Evolutionary conservation across 768 basidiomycete species (phyloP).

Genomic region (Rhizopogon vulgaris): DNA sequence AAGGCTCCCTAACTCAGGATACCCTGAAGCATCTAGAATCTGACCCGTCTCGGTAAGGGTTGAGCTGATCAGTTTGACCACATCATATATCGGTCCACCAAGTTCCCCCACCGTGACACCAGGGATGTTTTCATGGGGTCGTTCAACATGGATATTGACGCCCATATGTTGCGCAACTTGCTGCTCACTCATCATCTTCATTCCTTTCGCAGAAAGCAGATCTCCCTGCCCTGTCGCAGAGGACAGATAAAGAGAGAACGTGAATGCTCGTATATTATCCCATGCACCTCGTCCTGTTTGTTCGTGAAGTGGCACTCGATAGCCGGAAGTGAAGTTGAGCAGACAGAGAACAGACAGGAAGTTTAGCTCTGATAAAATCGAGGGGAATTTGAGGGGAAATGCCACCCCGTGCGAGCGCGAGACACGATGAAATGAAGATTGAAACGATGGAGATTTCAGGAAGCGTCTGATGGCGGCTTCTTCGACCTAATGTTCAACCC

Average conservation of each 20-base stretch:
- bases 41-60: slow-evolving; percentile 70
- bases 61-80: slow-evolving; percentile 60
- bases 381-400: slow-evolving; percentile 76
- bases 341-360: slow-evolving; percentile 71
- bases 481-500: slow-evolving; percentile 41
- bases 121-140: slow-evolving; percentile 58
- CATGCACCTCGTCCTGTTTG: slow-evolving; percentile 77
- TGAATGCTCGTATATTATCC: slow-evolving; percentile 73
- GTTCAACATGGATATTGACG: slow-evolving; percentile 64
- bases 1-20: slow-evolving; percentile 68
- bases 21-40: slow-evolving; percentile 52
- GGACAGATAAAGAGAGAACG: slow-evolving; percentile 66
- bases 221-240: slow-evolving; percentile 50
- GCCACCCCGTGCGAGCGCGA: slow-evolving; percentile 62
- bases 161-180: slow-evolving; percentile 72
- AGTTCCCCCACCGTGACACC: slow-evolving; percentile 72
- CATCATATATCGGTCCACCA: slow-evolving; percentile 66
- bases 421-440: slow-evolving; percentile 53
- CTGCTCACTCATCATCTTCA: slow-evolving; percentile 44
- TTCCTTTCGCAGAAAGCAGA: slow-evolving; percentile 61
- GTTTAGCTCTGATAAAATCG: slow-evolving; percentile 70
- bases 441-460: slow-evolving; percentile 59
- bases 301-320: slow-evolving; percentile 64
- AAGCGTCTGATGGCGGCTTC: slow-evolving; percentile 53
- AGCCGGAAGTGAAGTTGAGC: slow-evolving; percentile 81